phyloP scores from a whole-genome alignment of 352 stramenopile species.

The Paralagenidium karlingii region DNA sequence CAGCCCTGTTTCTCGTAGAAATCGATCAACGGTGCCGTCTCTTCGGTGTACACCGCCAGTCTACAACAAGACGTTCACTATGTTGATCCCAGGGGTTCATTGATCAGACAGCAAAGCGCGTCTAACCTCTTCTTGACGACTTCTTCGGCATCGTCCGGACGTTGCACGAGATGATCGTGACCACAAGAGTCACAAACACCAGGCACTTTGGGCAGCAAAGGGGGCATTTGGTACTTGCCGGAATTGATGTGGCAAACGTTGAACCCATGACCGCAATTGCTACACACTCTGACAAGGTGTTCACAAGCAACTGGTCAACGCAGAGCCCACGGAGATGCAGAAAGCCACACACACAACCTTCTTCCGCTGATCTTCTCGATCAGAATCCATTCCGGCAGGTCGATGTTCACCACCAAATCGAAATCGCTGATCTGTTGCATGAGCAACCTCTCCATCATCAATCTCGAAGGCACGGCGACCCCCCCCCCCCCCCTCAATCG shows the following conservation, averaged over 20 bases:
- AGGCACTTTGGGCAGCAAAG: constrained; percentile 75
- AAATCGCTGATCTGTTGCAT: constrained; percentile 31
- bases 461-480: background rate
- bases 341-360: constrained; percentile 18
- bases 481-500: too few species aligned
- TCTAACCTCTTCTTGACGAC: constrained; percentile 63
- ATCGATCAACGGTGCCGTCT: constrained; percentile 77
- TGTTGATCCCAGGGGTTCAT: background rate
- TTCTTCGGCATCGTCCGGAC: constrained; percentile 65
- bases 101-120: too few species aligned
- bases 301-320: background rate
- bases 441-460: background rate
- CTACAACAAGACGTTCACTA: constrained; percentile 6
- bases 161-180: constrained; percentile 54
- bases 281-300: constrained; percentile 41
- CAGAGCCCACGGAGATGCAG: background rate
- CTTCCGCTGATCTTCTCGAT: constrained; percentile 83
- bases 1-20: constrained; percentile 73
- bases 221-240: constrained; percentile 84
- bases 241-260: constrained; percentile 83
- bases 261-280: constrained; percentile 70
- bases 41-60: constrained; percentile 80
- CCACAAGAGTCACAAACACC: constrained; percentile 75
- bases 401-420: constrained; percentile 83
- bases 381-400: constrained; percentile 80